A percentile compares a stretch with the other conserved stretches of the same genome.
phyloP scores from a whole-genome alignment of 2,329 filamentous ascomycete species.

The Clarireedia sp. region DNA sequence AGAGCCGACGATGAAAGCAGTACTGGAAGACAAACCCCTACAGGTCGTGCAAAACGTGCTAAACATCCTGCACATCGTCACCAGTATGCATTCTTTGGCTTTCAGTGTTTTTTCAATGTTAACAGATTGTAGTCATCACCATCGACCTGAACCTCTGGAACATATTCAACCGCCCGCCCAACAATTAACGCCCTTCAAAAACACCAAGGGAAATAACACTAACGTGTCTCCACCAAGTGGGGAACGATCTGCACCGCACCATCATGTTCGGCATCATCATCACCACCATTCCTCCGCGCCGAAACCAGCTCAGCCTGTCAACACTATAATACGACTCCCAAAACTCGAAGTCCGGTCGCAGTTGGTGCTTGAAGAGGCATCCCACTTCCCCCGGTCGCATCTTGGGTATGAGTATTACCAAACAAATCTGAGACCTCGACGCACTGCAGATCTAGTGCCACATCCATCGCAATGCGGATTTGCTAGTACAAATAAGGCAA shows the following conservation, averaged over 20 bases:
- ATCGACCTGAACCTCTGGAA: slow-evolving; percentile 42
- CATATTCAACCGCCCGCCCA: slow-evolving; percentile 37
- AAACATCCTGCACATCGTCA: slow-evolving; percentile 44
- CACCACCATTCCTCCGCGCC: slow-evolving; percentile 38
- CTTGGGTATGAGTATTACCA: slow-evolving; percentile 80
- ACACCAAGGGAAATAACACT: slow-evolving; percentile 37
- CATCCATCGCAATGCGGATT: slow-evolving; percentile 17
- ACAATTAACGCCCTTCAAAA: slow-evolving; percentile 41
- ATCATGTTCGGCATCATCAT: slow-evolving; percentile 30
- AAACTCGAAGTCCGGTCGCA: slow-evolving; percentile 61
- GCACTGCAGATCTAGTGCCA: slow-evolving; percentile 36
- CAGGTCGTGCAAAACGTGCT: slow-evolving; percentile 51
- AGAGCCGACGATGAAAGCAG: slow-evolving; percentile 61
- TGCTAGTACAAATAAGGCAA: slow-evolving; percentile 26
- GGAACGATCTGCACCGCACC: slow-evolving; percentile 23
- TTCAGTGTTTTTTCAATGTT: background rate
- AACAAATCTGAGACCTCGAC: slow-evolving; percentile 48
- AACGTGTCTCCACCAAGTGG: slow-evolving; percentile 38
- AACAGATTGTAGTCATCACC: slow-evolving; percentile 38
- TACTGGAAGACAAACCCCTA: slow-evolving; percentile 54
- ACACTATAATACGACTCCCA: slow-evolving; percentile 48
- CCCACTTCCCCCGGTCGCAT: slow-evolving; percentile 65
- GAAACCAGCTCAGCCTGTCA: slow-evolving; percentile 23
- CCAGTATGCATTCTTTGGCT: slow-evolving; percentile 36
- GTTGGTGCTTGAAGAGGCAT: slow-evolving; percentile 63